Evolutionary conservation across 164 flowering plant species (phyloP), one percentile per base, ranked within the genome.

Genomic region (Hamamelis virginiana): DNA sequence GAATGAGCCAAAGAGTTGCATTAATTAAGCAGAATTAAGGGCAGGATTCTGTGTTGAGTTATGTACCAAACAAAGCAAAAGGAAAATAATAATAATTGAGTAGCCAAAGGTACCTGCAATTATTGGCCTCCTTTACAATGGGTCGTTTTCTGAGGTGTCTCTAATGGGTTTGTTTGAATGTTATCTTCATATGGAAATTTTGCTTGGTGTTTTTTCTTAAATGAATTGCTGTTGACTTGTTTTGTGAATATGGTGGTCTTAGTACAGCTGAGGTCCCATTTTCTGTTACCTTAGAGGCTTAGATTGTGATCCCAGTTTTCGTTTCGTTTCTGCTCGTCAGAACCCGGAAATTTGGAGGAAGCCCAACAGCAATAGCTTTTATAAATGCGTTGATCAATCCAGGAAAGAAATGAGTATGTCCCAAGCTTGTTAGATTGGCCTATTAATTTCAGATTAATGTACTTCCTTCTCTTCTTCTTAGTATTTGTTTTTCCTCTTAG

Each of bases 301-400:
- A 60, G 22, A 60, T 60, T 33, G 44, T 38, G 46, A 60, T 60
- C 65, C 33, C 33, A 63, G 22, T 62, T 63, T 22, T 53, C 44
- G 47, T 57, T 47, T 45, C 8, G 43, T 26, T 64, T 27, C 50
- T 48, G 23, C 48, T 55, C 2, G 10, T 11, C 56, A 80, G 80
- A 79, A 59, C 3, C 68, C 72, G 46, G 77, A 78, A 8, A 74
- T 83, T 26, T 83, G 87, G 87, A 74, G 0, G 74, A 73, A 72
- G 18, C 79, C 84, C 13, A 56, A 56, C 25, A 74, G 71, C 52
- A 63, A 67, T 2, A 55, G 60, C 23, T 77, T 62, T 60, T 55
- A 69, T 41, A 64, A 75, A 65, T 83, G 86, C 64, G 64, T 69
- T 21, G 16, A 69, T 21, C 74, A 76, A 25, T 47, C 78, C 0